A percentile compares a stretch with the other conserved stretches of the same genome.
Evolutionary conservation across 306 rosid genomes (phyloP).

Genomic region (Rosa lucieae): DNA sequence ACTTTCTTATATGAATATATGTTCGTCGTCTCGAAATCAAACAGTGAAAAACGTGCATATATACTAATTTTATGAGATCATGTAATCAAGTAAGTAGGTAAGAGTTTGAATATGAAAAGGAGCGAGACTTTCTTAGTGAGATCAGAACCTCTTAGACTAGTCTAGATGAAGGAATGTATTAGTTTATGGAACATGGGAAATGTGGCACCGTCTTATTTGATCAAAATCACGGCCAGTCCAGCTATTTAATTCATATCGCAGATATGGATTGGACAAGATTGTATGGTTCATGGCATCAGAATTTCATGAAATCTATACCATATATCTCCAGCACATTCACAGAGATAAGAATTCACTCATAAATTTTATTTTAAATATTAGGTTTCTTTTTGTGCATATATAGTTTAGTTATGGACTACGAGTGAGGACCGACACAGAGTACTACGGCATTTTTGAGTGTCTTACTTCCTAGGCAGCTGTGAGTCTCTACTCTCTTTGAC

Average conservation of each 20-base stretch:
- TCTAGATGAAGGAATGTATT: neutral
- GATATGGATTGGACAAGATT: slow-evolving; percentile 3
- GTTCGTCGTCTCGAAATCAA: neutral
- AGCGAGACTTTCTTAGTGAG: neutral
- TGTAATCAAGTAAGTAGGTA: neutral
- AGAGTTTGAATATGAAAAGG: neutral
- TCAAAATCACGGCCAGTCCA: neutral
- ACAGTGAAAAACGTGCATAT: neutral
- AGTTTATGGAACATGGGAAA: neutral
- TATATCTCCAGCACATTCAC: neutral
- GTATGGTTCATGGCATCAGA: slow-evolving; percentile 1
- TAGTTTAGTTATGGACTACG: neutral
- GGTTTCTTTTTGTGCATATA: slow-evolving; percentile 15
- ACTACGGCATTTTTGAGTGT: neutral
- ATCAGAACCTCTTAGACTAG: neutral
- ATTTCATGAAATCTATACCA: neutral
- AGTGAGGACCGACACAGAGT: neutral
- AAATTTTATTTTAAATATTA: neutral
- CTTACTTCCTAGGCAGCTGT: neutral
- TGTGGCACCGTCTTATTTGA: neutral
- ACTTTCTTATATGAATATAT: neutral
- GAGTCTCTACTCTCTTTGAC: neutral
- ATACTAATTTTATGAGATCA: neutral
- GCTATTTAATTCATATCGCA: neutral
- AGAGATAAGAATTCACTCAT: neutral